Conservation (phyloP, 2,329 filamentous ascomycete species). For the Talaromyces sp. region DNA sequence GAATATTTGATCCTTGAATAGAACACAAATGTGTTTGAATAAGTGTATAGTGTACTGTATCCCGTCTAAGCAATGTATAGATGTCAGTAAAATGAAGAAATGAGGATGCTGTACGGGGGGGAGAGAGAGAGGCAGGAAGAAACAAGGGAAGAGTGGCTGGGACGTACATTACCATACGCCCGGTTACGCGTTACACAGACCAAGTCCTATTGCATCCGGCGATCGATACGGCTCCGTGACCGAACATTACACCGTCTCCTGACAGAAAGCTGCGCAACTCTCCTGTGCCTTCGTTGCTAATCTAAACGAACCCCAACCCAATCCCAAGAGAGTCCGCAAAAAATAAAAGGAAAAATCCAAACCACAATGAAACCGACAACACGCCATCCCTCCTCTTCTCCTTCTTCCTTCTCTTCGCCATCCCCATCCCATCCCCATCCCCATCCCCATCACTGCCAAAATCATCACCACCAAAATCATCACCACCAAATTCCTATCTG, state of each 20-base stretch:
- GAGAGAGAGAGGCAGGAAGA: not conserved
- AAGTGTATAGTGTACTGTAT: too few relatives aligned
- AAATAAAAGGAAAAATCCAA: slow-evolving; percentile 10
- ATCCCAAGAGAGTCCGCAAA: not conserved
- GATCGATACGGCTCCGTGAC: not conserved
- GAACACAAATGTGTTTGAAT: not conserved
- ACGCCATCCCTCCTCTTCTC: slow-evolving; percentile 22
- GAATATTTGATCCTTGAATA: not conserved
- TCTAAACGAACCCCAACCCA: slow-evolving; percentile 15
- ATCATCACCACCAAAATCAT: slow-evolving; percentile 25
- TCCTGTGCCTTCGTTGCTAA: slow-evolving; percentile 6
- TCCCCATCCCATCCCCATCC: slow-evolving; percentile 23
- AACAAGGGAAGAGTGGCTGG: slow-evolving; percentile 2
- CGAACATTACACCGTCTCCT: not conserved
- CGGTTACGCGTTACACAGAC: not conserved
- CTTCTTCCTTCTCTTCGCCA: slow-evolving; percentile 12
- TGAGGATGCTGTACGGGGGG: not conserved
- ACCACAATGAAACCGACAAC: slow-evolving; percentile 31
- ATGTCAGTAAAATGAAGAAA: not conserved
- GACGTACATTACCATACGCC: slow-evolving; percentile 6
- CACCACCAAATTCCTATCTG: slow-evolving; percentile 22
- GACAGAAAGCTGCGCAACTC: slow-evolving; percentile 6
- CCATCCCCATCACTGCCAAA: slow-evolving; percentile 24
- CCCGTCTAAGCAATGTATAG: not conserved
- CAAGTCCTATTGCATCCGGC: not conserved